Base-by-base conservation (phyloP, 1,139 yeast genomes). In the Lodderomyces parapsilosis region DNA sequence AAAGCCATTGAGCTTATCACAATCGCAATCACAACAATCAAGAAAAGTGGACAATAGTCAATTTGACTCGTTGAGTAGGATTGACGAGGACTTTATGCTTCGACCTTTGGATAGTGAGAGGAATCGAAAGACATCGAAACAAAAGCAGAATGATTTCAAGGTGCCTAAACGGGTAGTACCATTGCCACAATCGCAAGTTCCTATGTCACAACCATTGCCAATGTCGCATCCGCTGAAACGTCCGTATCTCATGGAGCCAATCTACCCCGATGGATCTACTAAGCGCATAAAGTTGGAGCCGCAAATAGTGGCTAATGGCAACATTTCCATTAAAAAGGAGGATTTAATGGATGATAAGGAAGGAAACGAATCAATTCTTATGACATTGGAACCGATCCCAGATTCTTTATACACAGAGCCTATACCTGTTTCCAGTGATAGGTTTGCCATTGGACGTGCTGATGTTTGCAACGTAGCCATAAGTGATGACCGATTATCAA, bases 401-500 rank as follows among this genome's bases (percentile, higher is more conserved):
- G 54, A 55, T 8, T 66, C 74, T 9, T 56, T 68, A 8, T 52
- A 59, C 13, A 47, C 55, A n/a, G 54, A 51, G 4, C 77, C 80
- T 2, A 74, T 90, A 7, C 68, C 71, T 44, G 68, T 90, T 11
- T 74, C 78, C 36, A 89, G 83, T 53, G 86, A 86, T 13, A 71
- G 72, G 11, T 81, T 84, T 3, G 69, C 81, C 37, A 74, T 86
- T 42, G 94, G 94, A 0, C 62, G 94, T 38, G 73, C 77, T 30
- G 82, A 78, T 40, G 71, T 78, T 1, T 80, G 86, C 47, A 81
- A 83, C 53, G 71, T 74, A 18, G 68, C 66, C 38, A 76, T 89
- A 13, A 69, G 76, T 33, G 96, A 90, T 54, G 85, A 78, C 52
- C 68, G 96, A 41, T 76, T 91, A 54, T 90, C 97, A 2, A 86